Base-by-base conservation (phyloP, 768 basidiomycete genomes). In the Lentinula sp. region DNA sequence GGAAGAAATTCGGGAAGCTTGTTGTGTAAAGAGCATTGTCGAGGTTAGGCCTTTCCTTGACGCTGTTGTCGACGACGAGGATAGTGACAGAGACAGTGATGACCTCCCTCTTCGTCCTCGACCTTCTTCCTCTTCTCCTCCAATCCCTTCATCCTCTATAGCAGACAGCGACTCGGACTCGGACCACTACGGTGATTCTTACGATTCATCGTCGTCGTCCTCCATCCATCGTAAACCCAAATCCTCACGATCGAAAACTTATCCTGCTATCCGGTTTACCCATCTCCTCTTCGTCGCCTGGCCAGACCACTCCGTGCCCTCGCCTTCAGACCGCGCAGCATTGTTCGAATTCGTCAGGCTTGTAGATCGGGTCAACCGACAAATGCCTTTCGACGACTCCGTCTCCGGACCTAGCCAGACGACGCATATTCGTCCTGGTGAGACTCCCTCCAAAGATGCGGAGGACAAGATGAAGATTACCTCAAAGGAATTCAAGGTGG, bases 291-390 rank as follows among this genome's bases (percentile, higher is more conserved):
- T 87, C 67, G 73, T 77, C 18, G 85, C 86, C 2, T 94, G 92
- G 92, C 92, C 92, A 15, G 92, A 94, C 70, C 85, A 91, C 65
- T 89, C 91, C 32, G 84, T 93, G n/a, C 92, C 92, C 9, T 70
- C 79, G 43, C 76, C 76, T 39, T 76, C 83, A 60, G 84, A 91
- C 62, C 81, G 80, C 45, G 75, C 73, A n/a, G 82, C 80, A 45
- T 73, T 93, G 15, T 71, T 91, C 32, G 72, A 73, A 23, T 92
- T 93, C 68, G 64, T 86, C 48, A 77, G 76, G 8, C 79, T 89
- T n/a, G 88, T 87, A 28, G 87, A 91, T 65, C 68, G 66, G 6
- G 73, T 77, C 48, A 92, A 92, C 71, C 81, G 79, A 62, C 79
- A 82, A 63, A 65, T 67, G 23, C 73, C 76, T 45, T 60, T 76